These are phyloP conservation scores for Fusarium sp. DNA, from an alignment of 2,329 filamentous ascomycete genomes.

Conservation along the genomic window DNA sequence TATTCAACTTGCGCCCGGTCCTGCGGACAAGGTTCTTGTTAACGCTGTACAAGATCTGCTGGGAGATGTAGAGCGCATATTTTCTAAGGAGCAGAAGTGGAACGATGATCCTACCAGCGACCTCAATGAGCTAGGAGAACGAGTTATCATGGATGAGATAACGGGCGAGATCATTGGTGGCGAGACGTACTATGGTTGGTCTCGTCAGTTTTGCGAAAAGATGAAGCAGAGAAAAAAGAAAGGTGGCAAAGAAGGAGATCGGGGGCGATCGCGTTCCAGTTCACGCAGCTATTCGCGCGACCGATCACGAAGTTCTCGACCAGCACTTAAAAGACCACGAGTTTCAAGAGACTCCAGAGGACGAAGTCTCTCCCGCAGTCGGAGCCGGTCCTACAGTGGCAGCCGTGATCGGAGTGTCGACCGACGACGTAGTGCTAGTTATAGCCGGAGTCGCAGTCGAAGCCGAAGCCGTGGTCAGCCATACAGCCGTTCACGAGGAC, in stretches of 20 bases:
- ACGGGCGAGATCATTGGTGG: constrained; percentile 74
- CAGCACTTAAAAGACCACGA: constrained; percentile 50
- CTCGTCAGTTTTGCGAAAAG: constrained; percentile 80
- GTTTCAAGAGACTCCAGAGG: constrained; percentile 43
- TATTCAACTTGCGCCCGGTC: constrained; percentile 76
- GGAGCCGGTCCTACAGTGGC: constrained; percentile 50
- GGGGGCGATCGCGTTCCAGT: constrained; percentile 54
- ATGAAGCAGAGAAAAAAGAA: constrained; percentile 73
- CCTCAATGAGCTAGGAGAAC: constrained; percentile 81
- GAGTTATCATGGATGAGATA: constrained; percentile 73
- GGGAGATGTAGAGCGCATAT: constrained; percentile 77
- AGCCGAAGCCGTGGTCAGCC: constrained; percentile 35
- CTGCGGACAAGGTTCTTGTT: constrained; percentile 74
- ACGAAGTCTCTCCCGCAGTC: constrained; percentile 46
- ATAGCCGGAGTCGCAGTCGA: constrained; percentile 53
- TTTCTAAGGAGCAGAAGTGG: constrained; percentile 63
- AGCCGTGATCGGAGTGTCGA: constrained; percentile 34
- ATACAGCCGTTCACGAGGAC: constrained; percentile 38
- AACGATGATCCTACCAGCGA: constrained; percentile 68
- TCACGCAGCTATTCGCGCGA: constrained; percentile 49
- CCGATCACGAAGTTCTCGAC: constrained; percentile 51
- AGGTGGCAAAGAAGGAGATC: constrained; percentile 31
- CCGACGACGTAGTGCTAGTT: constrained; percentile 44
- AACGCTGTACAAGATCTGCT: constrained; percentile 78
- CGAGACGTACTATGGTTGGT: constrained; percentile 92